phyloP scores from a whole-genome alignment of 345 rosid genomes.

The Eucalyptus lansdowneana region DNA sequence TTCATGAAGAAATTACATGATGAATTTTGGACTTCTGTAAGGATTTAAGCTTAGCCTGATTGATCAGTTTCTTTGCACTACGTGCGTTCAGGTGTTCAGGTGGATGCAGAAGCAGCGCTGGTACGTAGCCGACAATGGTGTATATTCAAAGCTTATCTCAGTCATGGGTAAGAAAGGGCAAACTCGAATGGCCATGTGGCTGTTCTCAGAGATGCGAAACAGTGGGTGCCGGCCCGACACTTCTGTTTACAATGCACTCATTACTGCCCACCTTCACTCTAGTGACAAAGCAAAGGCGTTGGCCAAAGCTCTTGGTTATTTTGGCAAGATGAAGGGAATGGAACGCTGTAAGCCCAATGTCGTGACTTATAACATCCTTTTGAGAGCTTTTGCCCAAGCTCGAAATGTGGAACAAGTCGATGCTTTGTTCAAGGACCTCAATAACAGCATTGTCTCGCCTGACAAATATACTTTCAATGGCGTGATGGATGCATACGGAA shows the following conservation, averaged over 20 bases:
- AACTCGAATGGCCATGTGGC: conserved; percentile 96
- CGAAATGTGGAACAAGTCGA: conserved; percentile 59
- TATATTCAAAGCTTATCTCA: conserved; percentile 70
- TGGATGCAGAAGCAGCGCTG: conserved; percentile 98
- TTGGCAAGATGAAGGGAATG: conserved; percentile 71
- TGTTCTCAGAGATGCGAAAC: conserved; percentile 90
- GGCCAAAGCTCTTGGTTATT: conserved; percentile 64
- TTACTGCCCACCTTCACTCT: conserved; percentile 82
- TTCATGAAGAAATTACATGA: not conserved
- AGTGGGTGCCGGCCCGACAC: conserved; percentile 92
- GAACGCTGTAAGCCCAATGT: conserved; percentile 75
- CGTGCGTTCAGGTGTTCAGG: conserved; percentile 56
- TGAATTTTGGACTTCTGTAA: not conserved
- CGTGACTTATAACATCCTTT: conserved; percentile 79
- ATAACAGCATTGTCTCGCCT: conserved; percentile 44
- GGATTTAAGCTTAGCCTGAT: not conserved
- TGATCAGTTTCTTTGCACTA: not conserved
- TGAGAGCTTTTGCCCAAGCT: conserved; percentile 87
- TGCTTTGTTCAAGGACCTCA: conserved; percentile 64
- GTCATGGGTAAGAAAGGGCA: conserved; percentile 88
- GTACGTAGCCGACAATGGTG: conserved; percentile 81
- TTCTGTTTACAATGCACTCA: conserved; percentile 84
- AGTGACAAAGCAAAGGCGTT: conserved; percentile 75
- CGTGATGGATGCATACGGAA: conserved; percentile 94
- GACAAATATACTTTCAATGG: conserved; percentile 81